Evolutionary conservation across 78 protist genomes (phyloP).

Genomic region (Dictyostelium firmibasis): DNA sequence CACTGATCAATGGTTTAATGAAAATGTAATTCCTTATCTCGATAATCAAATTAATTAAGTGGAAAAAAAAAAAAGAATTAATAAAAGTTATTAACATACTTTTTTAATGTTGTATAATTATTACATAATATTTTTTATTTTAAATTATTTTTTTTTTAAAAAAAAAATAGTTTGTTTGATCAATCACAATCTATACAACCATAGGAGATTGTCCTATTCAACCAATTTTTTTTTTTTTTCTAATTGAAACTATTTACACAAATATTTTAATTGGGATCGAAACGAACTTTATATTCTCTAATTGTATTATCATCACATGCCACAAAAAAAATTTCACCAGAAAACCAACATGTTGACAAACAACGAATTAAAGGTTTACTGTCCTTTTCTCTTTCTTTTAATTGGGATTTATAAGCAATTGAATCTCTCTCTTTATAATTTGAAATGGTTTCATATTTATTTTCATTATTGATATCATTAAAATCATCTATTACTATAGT

Average conservation of each 20-base stretch:
- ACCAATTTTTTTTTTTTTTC: too few species aligned
- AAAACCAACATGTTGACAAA: background rate
- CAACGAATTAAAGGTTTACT: background rate
- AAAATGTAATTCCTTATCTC: constrained; percentile 65
- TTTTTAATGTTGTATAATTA: background rate
- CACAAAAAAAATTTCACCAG: background rate
- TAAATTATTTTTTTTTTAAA: background rate
- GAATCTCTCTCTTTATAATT: background rate
- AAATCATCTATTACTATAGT: background rate
- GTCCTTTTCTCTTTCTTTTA: background rate
- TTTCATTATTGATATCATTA: background rate
- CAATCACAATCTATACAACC: too few species aligned
- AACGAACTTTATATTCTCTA: background rate
- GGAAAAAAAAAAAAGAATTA: background rate
- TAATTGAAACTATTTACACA: too few species aligned
- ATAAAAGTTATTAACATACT: background rate
- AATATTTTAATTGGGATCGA: too few species aligned
- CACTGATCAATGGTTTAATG: constrained; percentile 76
- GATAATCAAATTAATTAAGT: background rate
- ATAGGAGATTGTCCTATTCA: too few species aligned
- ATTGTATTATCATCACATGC: background rate
- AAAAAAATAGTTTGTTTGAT: too few species aligned
- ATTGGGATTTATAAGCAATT: background rate
- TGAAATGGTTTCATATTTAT: background rate
- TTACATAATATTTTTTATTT: background rate